Evolutionary conservation across 176 grass and related monocot genomes (phyloP), one percentile per base, ranked within the genome.

Genomic region (Lolium multiflorum): DNA sequence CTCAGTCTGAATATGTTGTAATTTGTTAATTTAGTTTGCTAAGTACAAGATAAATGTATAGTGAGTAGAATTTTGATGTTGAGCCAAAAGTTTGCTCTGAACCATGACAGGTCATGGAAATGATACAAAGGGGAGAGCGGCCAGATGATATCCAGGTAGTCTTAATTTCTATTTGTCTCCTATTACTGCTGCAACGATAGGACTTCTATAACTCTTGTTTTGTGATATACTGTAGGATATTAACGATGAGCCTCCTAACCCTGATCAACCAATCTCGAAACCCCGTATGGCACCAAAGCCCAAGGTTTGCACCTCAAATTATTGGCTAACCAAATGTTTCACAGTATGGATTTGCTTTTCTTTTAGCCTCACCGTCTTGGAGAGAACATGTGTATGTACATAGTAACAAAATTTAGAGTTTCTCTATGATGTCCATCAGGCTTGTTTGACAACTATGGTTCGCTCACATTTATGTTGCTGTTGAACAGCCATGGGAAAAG

Each of bases 111-210:
- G 79, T 91, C 70, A 90, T 92, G 60, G 90, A 95, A 90, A 89
- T 92, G 88, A 79, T 95, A 75, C 88, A 91, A 71, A 90, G 93
- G 82, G 93, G 88, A 64, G 93, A 92, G 66, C 79, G 26, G 63
- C 93, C 90, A 81, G 86, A 88, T 76, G 91, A 91, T 85, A 89
- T 95, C 58, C 87, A 89, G 88, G 93, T 87, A 74, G 20, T 80
- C 22, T n/a, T 20, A 52, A 68, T 61, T 78, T 57, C 28, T 82
- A 9, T 24, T 22, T 77, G 57, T 54, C 20, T 81, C 78, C 26
- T n/a, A 54, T 41, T 67, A 63, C 14, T 57, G 47, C 18, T 73
- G 6, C 51, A 81, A 72, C 26, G 77, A 62, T 10, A 70, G 7
- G 76, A 80, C 38, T 83, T 83, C 0, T 47, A 54, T 72, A 56